Evolutionary conservation across 2,329 filamentous ascomycete species (phyloP).

Genomic region (Cercospora zeina): DNA sequence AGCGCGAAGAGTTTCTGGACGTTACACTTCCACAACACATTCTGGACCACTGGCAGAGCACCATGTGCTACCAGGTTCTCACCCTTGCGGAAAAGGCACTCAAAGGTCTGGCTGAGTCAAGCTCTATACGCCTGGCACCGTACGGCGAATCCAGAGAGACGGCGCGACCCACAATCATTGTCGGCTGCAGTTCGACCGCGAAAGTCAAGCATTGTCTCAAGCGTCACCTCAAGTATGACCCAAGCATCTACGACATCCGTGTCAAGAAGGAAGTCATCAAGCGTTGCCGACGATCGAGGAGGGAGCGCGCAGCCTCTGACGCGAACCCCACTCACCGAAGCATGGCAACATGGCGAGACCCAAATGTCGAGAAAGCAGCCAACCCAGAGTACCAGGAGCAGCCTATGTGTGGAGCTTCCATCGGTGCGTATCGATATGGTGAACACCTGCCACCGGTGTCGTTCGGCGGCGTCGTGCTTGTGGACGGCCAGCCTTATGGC

Average conservation of each 20-base stretch:
- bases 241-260: conserved; percentile 64
- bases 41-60: conserved; percentile 70
- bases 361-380: conserved; percentile 43
- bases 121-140: conserved; percentile 74
- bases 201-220: conserved; percentile 72
- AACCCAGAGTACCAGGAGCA: conserved; percentile 78
- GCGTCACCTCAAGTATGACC: conserved; percentile 69
- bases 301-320: conserved; percentile 29
- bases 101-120: conserved; percentile 70
- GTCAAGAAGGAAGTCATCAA: conserved; percentile 59
- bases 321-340: conserved; percentile 30
- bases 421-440: conserved; percentile 83
- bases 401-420: conserved; percentile 84
- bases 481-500: conserved; percentile 82
- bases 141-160: conserved; percentile 68
- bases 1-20: conserved; percentile 34
- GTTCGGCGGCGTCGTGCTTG: conserved; percentile 80
- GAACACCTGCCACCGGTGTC: conserved; percentile 87
- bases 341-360: conserved; percentile 32
- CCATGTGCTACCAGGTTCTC: conserved; percentile 72
- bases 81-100: conserved; percentile 69
- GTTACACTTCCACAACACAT: conserved; percentile 61
- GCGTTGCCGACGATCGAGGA: conserved; percentile 40
- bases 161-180: conserved; percentile 70
- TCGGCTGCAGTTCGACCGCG: conserved; percentile 72